A percentile compares a stretch with the other conserved stretches of the same genome.
Evolutionary conservation across 441 rosid genomes (phyloP).

Genomic region (Adansonia rubrostipa): DNA sequence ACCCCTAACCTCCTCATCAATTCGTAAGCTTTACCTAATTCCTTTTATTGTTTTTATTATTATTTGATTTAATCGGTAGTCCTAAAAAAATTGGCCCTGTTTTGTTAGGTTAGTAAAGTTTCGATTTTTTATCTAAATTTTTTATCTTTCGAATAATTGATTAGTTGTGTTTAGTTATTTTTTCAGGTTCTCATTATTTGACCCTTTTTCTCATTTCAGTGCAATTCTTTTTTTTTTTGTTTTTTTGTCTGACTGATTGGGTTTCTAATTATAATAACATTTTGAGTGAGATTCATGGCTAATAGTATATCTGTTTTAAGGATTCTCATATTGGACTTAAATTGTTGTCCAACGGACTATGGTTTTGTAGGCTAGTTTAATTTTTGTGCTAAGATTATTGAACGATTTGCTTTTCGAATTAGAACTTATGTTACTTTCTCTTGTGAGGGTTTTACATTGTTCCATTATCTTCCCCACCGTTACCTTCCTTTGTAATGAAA

Average conservation of each 20-base stretch:
- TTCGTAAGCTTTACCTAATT: constrained; percentile 42
- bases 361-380: no score
- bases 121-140: not conserved
- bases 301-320: not conserved
- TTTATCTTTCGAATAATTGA: not conserved
- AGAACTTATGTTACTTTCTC: no score
- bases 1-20: constrained; percentile 56
- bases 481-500: no score
- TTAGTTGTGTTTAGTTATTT: not conserved
- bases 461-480: no score
- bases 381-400: no score
- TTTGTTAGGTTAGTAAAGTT: not conserved
- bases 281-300: constrained; percentile 9
- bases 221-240: not conserved
- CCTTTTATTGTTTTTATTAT: not conserved
- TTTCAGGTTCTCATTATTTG: no score
- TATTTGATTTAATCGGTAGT: not conserved
- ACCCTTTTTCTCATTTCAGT: not conserved
- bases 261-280: constrained; percentile 3
- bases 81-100: not conserved
- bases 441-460: no score
- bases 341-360: no score
- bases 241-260: not conserved
- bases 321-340: not conserved
- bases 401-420: no score